phyloP scores from a whole-genome alignment of 805 yeast species.

The Yamadazyma paraphyllophila region DNA sequence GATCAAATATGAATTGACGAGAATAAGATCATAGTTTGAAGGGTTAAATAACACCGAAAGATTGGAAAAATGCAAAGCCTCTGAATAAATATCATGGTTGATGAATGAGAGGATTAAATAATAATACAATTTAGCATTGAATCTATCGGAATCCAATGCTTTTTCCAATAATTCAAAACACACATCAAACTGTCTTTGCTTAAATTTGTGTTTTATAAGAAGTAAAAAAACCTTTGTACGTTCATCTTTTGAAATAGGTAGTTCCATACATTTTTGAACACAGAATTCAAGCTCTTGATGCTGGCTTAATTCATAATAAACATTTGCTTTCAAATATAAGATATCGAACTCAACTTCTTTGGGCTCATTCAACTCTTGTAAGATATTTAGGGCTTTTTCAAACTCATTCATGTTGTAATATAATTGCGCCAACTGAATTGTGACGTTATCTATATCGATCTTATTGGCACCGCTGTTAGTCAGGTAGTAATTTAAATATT shows the following conservation, averaged over 20 bases:
- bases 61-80: slow-evolving; percentile 7
- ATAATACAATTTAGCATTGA: slow-evolving; percentile 6
- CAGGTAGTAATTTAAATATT: slow-evolving; percentile 3
- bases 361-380: background rate
- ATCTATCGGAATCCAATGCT: slow-evolving; percentile 1
- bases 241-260: background rate
- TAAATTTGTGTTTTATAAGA: background rate
- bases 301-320: background rate
- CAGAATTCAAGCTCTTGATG: background rate
- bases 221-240: background rate
- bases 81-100: background rate
- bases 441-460: background rate
- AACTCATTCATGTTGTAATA: slow-evolving; percentile 3
- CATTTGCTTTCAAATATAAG: background rate
- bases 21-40: slow-evolving; percentile 8
- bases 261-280: background rate
- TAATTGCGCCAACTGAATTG: slow-evolving; percentile 4
- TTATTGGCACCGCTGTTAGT: background rate
- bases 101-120: slow-evolving; percentile 6
- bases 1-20: slow-evolving; percentile 4
- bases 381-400: slow-evolving; percentile 1
- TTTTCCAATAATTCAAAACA: background rate
- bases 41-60: slow-evolving; percentile 8
- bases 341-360: background rate
- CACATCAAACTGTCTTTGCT: background rate